A percentile compares a stretch with the other conserved stretches of the same genome.
phyloP scores from a whole-genome alignment of 139 green algal species.

The Edaphochlamys debaryana region DNA sequence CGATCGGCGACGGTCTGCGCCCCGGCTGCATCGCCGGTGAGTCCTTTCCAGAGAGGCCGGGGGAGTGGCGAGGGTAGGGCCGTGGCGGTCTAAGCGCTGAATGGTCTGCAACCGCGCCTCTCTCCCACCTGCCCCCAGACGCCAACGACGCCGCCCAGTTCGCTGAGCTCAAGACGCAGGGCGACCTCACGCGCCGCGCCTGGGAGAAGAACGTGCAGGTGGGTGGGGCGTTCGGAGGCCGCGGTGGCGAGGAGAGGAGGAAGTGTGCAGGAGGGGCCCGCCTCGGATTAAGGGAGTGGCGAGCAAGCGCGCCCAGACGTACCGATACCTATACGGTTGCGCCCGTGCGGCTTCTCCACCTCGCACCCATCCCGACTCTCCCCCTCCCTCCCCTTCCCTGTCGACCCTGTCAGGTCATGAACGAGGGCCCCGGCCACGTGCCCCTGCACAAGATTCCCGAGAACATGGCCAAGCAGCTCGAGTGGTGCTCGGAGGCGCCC shows the following conservation, averaged over 20 bases:
- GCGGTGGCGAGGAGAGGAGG: too few relatives aligned
- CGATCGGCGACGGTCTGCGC: slow-evolving; percentile 93
- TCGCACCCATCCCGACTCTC: too few relatives aligned
- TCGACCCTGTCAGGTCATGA: slow-evolving; percentile 99
- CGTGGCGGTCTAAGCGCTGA: too few relatives aligned
- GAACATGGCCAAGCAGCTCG: slow-evolving; percentile 90
- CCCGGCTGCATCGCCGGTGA: slow-evolving; percentile 90
- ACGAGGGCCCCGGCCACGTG: slow-evolving; percentile 96
- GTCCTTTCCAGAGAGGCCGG: slow-evolving; percentile 60
- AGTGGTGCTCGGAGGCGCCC: slow-evolving; percentile 92
- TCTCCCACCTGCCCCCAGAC: slow-evolving; percentile 67
- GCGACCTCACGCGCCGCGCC: slow-evolving; percentile 91
- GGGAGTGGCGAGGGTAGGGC: neutral
- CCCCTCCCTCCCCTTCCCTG: too few relatives aligned
- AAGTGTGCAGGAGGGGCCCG: too few relatives aligned
- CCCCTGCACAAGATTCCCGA: slow-evolving; percentile 97
- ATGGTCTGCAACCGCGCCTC: neutral
- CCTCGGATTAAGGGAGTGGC: too few relatives aligned
- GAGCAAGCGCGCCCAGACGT: too few relatives aligned
- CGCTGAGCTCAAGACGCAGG: slow-evolving; percentile 95
- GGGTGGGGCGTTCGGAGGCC: neutral
- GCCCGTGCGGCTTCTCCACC: too few relatives aligned
- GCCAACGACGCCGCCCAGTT: slow-evolving; percentile 97
- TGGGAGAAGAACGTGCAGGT: slow-evolving; percentile 96
- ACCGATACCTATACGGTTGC: too few relatives aligned